phyloP scores from a whole-genome alignment of 192 early-diverging fungal species.

The Diversispora epigaea region DNA sequence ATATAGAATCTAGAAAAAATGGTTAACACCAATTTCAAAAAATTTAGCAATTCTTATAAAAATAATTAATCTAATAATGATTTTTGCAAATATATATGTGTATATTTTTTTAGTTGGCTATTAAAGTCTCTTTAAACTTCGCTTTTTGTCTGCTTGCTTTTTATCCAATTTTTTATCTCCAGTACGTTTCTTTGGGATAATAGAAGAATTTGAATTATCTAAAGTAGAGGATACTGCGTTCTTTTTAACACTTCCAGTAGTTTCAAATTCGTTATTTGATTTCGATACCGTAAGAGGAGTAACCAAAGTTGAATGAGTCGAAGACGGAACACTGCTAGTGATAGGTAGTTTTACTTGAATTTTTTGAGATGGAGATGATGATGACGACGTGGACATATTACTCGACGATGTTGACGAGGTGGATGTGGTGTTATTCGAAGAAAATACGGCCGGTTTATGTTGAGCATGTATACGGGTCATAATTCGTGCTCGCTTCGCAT shows the following conservation, averaged over 20 bases:
- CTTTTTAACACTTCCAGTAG: slow-evolving; percentile 8
- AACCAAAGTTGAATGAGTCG: not conserved
- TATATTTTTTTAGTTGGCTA: not conserved
- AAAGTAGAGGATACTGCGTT: not conserved
- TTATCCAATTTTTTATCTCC: slow-evolving; percentile 32
- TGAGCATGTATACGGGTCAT: slow-evolving; percentile 81
- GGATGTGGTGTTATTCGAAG: slow-evolving; percentile 1
- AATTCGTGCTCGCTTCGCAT: slow-evolving; percentile 74
- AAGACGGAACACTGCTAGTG: not conserved
- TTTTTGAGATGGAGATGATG: slow-evolving; percentile 15
- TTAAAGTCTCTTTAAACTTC: slow-evolving; percentile 33
- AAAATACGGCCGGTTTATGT: slow-evolving; percentile 11
- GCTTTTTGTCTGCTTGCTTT: slow-evolving; percentile 31
- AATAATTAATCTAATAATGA: not conserved
- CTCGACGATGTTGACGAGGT: not conserved
- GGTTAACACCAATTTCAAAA: too few species aligned
- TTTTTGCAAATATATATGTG: not conserved
- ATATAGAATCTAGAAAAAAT: too few species aligned
- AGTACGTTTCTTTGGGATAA: slow-evolving; percentile 30
- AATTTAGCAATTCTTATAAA: not conserved
- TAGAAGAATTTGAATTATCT: slow-evolving; percentile 1
- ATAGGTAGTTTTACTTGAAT: not conserved
- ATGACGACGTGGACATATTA: not conserved
- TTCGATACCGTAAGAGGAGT: slow-evolving; percentile 21
- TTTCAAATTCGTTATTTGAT: slow-evolving; percentile 20